These are phyloP conservation scores for Botrytis byssoidea DNA, from an alignment of 2,329 filamentous ascomycete genomes.

Conservation along the genomic window DNA sequence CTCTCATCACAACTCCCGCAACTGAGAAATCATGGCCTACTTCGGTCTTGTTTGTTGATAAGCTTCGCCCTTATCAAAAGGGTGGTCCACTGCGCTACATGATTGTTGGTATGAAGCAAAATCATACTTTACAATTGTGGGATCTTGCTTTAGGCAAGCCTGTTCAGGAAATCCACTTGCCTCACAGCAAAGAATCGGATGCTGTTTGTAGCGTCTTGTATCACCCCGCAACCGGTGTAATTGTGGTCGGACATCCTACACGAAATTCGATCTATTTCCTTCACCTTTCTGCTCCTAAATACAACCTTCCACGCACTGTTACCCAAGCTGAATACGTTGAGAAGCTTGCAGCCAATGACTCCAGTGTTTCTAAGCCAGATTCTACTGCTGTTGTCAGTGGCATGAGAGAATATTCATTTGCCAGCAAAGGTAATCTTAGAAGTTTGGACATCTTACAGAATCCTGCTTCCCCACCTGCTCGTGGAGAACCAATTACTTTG, in stretches of 20 bases:
- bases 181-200: constrained; percentile 92
- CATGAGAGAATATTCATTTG: constrained; percentile 91
- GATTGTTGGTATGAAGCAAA: constrained; percentile 97
- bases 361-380: constrained; percentile 77
- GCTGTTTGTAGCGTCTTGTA: constrained; percentile 98
- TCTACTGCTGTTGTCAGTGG: constrained; percentile 97
- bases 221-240: constrained; percentile 86
- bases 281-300: constrained; percentile 90
- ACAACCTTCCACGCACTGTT: constrained; percentile 73
- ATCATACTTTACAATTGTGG: constrained; percentile 97
- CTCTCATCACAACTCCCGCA: constrained; percentile 80
- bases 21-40: constrained; percentile 96
- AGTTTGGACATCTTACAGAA: constrained; percentile 85
- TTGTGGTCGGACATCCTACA: constrained; percentile 92
- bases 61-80: constrained; percentile 89
- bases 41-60: constrained; percentile 93
- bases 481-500: constrained; percentile 65
- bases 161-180: constrained; percentile 94
- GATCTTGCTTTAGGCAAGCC: constrained; percentile 92
- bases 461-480: constrained; percentile 60
- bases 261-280: constrained; percentile 97
- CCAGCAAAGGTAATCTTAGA: constrained; percentile 79
- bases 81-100: constrained; percentile 89
- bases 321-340: constrained; percentile 87
- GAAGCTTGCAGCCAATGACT: constrained; percentile 70